These are phyloP conservation scores for Trichoderma polysporum DNA, from an alignment of 2,329 filamentous ascomycete species.

Conservation along the genomic window DNA sequence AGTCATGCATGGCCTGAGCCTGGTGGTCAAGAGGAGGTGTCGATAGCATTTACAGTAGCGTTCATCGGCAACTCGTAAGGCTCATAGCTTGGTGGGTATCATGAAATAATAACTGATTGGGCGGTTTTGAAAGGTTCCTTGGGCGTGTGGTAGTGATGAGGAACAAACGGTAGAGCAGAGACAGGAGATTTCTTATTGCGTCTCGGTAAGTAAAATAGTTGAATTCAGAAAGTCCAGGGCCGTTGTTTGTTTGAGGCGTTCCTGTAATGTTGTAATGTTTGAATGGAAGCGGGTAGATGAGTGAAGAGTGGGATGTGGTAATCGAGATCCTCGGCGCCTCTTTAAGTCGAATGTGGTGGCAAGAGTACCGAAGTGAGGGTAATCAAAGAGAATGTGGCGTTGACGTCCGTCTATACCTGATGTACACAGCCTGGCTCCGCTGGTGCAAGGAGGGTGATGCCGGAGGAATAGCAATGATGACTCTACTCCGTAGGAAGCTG, in stretches of 20 bases:
- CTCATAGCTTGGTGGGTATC: neutral
- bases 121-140: no score
- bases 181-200: neutral
- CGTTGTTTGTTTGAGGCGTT: neutral
- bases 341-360: conserved; percentile 15
- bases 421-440: neutral
- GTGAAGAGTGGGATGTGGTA: neutral
- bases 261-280: neutral
- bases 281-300: neutral
- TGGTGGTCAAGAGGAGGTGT: conserved; percentile 12
- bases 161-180: neutral
- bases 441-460: neutral
- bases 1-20: conserved; percentile 33
- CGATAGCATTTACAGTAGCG: conserved; percentile 15
- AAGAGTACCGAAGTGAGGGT: conserved; percentile 17
- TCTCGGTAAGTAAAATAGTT: neutral
- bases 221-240: neutral
- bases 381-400: conserved; percentile 8
- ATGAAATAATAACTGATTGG: neutral
- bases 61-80: conserved; percentile 12
- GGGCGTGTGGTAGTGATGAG: neutral
- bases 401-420: neutral
- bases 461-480: neutral
- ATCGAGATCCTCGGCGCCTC: neutral
- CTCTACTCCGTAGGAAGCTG: neutral